Conservation (phyloP, 805 yeast genomes). For the Metschnikowia lunata region DNA sequence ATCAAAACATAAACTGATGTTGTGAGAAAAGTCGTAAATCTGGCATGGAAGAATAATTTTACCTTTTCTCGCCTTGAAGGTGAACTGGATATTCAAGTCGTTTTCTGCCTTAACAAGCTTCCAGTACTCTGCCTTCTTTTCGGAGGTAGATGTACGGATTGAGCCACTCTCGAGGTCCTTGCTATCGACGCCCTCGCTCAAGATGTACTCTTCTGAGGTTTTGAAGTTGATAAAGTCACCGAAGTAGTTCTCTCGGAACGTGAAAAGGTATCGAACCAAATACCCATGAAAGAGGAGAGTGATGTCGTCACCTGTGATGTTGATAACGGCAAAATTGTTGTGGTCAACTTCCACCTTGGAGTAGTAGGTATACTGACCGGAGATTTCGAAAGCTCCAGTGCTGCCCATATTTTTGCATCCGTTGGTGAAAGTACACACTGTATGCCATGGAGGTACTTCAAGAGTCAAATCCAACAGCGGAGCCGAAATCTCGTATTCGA, state of each 20-base stretch:
- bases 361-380: slow-evolving; percentile 63
- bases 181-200: slow-evolving; percentile 3
- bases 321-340: slow-evolving; percentile 64
- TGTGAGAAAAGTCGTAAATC: slow-evolving; percentile 60
- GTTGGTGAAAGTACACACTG: slow-evolving; percentile 65
- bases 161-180: slow-evolving; percentile 1
- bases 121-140: slow-evolving; percentile 27
- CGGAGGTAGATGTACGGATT: background rate
- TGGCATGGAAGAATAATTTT: slow-evolving; percentile 68
- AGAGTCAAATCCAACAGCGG: slow-evolving; percentile 58
- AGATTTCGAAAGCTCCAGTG: slow-evolving; percentile 54
- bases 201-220: slow-evolving; percentile 78
- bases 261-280: slow-evolving; percentile 68
- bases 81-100: slow-evolving; percentile 73
- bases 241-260: slow-evolving; percentile 80
- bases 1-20: slow-evolving; percentile 59
- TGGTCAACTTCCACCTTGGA: slow-evolving; percentile 58
- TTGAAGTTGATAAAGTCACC: slow-evolving; percentile 81
- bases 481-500: slow-evolving; percentile 50
- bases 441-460: slow-evolving; percentile 91
- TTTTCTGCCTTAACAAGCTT: slow-evolving; percentile 50
- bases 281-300: slow-evolving; percentile 76
- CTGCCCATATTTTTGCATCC: slow-evolving; percentile 59
- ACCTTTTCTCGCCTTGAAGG: slow-evolving; percentile 68
- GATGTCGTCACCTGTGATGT: slow-evolving; percentile 61